Conservation (phyloP, 768 basidiomycete genomes). For the Fistulinella prunicolor region DNA sequence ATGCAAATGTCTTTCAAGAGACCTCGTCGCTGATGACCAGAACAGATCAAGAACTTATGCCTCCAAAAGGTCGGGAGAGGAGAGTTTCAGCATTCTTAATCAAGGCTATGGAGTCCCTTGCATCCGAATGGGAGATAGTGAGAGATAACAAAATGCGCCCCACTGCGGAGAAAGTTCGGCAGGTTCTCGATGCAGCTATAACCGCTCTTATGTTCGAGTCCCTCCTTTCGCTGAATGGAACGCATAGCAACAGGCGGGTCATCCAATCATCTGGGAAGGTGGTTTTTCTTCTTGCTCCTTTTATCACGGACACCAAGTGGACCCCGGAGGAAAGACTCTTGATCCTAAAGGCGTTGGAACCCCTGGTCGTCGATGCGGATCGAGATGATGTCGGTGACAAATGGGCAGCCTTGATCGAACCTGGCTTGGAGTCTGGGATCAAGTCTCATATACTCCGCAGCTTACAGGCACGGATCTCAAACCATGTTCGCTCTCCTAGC, state of each 20-base stretch:
- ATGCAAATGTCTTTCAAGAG: neutral
- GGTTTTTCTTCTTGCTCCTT: conserved; percentile 40
- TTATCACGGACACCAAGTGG: conserved; percentile 47
- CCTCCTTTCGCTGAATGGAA: conserved; percentile 62
- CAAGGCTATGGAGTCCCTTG: conserved; percentile 55
- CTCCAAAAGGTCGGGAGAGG: conserved; percentile 57
- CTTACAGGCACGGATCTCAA: conserved; percentile 23
- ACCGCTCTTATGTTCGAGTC: conserved; percentile 68
- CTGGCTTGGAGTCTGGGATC: conserved; percentile 57
- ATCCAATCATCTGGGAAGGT: conserved; percentile 62
- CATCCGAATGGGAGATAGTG: conserved; percentile 46
- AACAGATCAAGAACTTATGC: conserved; percentile 34
- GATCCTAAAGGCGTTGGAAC: conserved; percentile 64
- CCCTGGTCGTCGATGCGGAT: conserved; percentile 48
- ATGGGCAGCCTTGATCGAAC: conserved; percentile 49
- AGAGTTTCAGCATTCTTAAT: conserved; percentile 60
- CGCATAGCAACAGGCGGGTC: conserved; percentile 54
- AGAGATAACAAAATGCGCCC: conserved; percentile 35
- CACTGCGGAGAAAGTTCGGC: conserved; percentile 63
- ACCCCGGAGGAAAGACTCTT: conserved; percentile 58
- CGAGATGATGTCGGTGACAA: conserved; percentile 22
- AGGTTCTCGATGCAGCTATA: conserved; percentile 66
- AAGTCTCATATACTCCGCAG: conserved; percentile 48
- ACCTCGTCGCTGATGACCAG: conserved; percentile 7
- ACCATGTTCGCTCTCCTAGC: conserved; percentile 6